Percentiles rank a stretch among this genome's conserved stretches.
Conservation (phyloP, 495 filamentous ascomycete genomes). For the Cercophora newfieldiana region DNA sequence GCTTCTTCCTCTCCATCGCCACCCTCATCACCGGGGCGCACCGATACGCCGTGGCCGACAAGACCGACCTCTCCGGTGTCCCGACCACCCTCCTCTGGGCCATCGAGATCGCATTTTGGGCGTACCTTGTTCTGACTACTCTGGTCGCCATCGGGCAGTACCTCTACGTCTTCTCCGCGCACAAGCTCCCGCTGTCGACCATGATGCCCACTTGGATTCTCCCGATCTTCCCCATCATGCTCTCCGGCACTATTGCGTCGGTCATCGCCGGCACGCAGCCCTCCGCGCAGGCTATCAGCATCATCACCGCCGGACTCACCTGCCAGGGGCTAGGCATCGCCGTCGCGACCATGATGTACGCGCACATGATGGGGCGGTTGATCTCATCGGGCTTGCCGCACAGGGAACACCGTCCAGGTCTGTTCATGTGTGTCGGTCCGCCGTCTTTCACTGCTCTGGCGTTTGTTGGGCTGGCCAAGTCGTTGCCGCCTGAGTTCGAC, state of each 20-base stretch:
- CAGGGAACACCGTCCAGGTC: conserved; percentile 53
- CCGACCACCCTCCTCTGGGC: conserved; percentile 39
- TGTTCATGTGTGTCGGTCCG: conserved; percentile 73
- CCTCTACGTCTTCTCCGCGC: conserved; percentile 48
- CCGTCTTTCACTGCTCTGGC: conserved; percentile 59
- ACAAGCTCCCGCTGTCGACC: conserved; percentile 38
- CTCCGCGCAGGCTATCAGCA: conserved; percentile 36
- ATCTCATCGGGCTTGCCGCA: conserved; percentile 59
- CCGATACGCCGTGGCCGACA: conserved; percentile 52
- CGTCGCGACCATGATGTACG: conserved; percentile 55
- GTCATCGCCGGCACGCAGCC: conserved; percentile 49
- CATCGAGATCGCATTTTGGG: conserved; percentile 54
- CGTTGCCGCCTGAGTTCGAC: conserved; percentile 38
- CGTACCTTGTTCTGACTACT: conserved; percentile 48
- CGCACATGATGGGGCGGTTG: conserved; percentile 61
- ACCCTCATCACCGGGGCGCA: conserved; percentile 63
- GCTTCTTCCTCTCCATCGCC: conserved; percentile 66
- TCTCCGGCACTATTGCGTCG: conserved; percentile 53
- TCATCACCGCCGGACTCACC: conserved; percentile 52
- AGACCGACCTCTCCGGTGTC: conserved; percentile 42
- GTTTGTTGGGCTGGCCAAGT: conserved; percentile 30
- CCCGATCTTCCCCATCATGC: conserved; percentile 58
- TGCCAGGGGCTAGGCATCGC: conserved; percentile 55
- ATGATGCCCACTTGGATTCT: conserved; percentile 61
- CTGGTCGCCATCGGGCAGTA: conserved; percentile 54